Conservation (phyloP, 768 basidiomycete genomes). For the Cyathus striatus region DNA sequence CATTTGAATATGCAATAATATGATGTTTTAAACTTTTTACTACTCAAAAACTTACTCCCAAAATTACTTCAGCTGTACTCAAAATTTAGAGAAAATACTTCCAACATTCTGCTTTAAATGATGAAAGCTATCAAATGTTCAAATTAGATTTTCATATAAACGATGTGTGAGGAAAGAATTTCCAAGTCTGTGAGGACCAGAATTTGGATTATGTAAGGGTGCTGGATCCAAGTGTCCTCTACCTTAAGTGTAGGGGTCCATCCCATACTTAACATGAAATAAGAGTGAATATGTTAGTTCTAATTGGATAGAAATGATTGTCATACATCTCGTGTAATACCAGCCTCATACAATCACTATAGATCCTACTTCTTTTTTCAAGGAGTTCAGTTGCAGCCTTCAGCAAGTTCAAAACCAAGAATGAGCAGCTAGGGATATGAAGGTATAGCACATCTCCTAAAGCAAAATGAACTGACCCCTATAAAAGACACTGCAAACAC, state of each 20-base stretch:
- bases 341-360: conserved; percentile 32
- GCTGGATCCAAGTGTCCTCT: too few relatives aligned
- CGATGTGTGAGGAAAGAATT: too few relatives aligned
- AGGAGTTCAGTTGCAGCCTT: conserved; percentile 33
- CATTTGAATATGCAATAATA: too few relatives aligned
- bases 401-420: conserved; percentile 24
- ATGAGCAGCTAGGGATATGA: not conserved
- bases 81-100: too few relatives aligned
- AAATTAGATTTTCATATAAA: too few relatives aligned
- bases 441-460: not conserved
- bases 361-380: conserved; percentile 37
- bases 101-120: too few relatives aligned
- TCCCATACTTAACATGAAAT: conserved; percentile 11
- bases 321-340: conserved; percentile 7
- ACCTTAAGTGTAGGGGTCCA: conserved; percentile 12
- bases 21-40: too few relatives aligned
- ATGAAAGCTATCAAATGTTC: too few relatives aligned
- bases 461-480: not conserved
- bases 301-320: not conserved
- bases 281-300: not conserved
- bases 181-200: too few relatives aligned
- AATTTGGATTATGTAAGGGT: too few relatives aligned
- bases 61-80: too few relatives aligned
- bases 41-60: too few relatives aligned
- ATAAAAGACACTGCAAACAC: not conserved